Percentiles rank a stretch among this genome's conserved stretches.
phyloP scores from a whole-genome alignment of 2,329 filamentous ascomycete genomes.

The Trichophaea hybrida region DNA sequence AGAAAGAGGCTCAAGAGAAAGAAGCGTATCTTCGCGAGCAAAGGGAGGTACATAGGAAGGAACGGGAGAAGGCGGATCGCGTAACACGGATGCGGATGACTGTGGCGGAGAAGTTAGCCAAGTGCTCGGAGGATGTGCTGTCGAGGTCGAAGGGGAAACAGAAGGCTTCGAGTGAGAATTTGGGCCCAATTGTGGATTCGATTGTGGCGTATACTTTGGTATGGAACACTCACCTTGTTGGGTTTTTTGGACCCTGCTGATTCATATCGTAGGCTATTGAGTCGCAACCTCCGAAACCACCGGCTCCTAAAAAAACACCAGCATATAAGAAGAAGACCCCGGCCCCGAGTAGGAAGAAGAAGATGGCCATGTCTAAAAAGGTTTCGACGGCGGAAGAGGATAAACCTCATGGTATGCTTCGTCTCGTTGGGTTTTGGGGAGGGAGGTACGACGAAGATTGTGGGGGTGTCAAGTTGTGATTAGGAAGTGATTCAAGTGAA shows the following conservation, averaged over 20 bases:
- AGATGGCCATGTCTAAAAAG: too few relatives aligned
- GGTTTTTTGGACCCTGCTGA: not conserved
- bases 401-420: too few relatives aligned
- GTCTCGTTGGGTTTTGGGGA: too few relatives aligned
- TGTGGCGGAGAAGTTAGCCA: not conserved
- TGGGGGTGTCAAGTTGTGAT: too few relatives aligned
- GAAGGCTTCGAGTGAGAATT: not conserved
- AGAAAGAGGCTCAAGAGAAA: not conserved
- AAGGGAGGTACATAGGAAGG: not conserved
- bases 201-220: not conserved
- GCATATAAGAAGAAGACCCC: not conserved
- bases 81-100: not conserved
- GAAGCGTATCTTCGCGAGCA: not conserved
- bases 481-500: too few relatives aligned
- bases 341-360: too few relatives aligned
- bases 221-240: not conserved
- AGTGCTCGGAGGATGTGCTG: not conserved
- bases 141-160: not conserved
- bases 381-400: too few relatives aligned
- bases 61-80: not conserved
- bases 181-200: not conserved
- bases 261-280: not conserved
- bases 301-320: not conserved
- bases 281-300: not conserved
- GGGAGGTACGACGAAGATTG: too few relatives aligned